Percentiles rank a stretch among this genome's conserved stretches.
These are phyloP conservation scores for Suillus ampliporus DNA, from an alignment of 768 basidiomycete species.

Conservation along the genomic window DNA sequence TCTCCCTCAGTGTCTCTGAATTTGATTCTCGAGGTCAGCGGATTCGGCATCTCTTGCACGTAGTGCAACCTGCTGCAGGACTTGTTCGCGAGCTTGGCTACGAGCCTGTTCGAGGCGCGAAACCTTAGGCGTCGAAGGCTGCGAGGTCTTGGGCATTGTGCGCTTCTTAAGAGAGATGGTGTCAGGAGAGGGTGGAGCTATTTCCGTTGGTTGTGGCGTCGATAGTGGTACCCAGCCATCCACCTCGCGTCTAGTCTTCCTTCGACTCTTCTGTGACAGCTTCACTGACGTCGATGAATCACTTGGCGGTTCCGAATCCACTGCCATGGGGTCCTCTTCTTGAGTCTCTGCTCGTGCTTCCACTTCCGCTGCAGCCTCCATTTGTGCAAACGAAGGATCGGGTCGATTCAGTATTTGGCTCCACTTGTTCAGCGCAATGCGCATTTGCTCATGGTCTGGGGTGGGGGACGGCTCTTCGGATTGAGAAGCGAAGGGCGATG, in stretches of 20 bases:
- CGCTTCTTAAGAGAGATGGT: background rate
- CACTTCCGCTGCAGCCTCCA: constrained; percentile 18
- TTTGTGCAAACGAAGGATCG: constrained; percentile 39
- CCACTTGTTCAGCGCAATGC: constrained; percentile 39
- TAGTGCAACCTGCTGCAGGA: background rate
- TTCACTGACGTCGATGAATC: background rate
- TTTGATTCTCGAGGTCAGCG: background rate
- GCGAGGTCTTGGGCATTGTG: background rate
- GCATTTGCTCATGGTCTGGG: constrained; percentile 34
- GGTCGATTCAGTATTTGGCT: constrained; percentile 38
- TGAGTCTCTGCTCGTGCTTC: background rate
- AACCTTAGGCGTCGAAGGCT: constrained; percentile 5
- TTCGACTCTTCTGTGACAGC: constrained; percentile 8
- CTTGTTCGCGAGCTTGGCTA: constrained; percentile 11
- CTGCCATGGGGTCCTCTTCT: background rate
- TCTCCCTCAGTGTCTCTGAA: constrained; percentile 29
- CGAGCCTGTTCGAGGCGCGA: constrained; percentile 15
- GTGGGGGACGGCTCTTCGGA: constrained; percentile 17
- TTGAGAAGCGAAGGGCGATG: constrained; percentile 33
- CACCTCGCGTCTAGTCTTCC: constrained; percentile 1
- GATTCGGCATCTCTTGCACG: background rate
- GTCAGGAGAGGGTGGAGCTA: background rate
- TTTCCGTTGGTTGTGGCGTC: background rate
- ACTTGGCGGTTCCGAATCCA: background rate
- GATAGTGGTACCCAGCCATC: constrained; percentile 2